Conservation (phyloP, 1,139 yeast genomes). For the Yamadazyma conglobata region DNA sequence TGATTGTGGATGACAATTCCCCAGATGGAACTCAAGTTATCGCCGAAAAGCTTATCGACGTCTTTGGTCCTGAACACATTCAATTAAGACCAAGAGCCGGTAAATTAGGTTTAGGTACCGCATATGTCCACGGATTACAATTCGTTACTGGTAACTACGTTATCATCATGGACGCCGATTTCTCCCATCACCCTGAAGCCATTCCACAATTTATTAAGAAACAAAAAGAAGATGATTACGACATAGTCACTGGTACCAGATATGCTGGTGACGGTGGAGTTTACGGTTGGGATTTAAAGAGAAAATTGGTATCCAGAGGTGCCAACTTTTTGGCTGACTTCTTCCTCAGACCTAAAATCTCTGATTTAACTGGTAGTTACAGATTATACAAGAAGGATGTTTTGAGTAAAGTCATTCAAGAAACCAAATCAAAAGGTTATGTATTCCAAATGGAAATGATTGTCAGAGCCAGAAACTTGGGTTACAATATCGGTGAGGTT, state of each 20-base stretch:
- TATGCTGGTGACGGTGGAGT: slow-evolving; percentile 84
- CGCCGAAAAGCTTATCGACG: slow-evolving; percentile 59
- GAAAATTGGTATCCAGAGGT: slow-evolving; percentile 76
- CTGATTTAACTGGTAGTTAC: slow-evolving; percentile 78
- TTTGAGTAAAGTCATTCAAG: slow-evolving; percentile 62
- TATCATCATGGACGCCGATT: slow-evolving; percentile 84
- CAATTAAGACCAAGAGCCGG: slow-evolving; percentile 74
- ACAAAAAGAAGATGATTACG: slow-evolving; percentile 62
- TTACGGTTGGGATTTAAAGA: slow-evolving; percentile 81
- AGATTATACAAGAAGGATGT: slow-evolving; percentile 73
- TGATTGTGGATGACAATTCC: slow-evolving; percentile 77
- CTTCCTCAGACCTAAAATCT: slow-evolving; percentile 67
- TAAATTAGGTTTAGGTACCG: slow-evolving; percentile 78
- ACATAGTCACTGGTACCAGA: slow-evolving; percentile 83
- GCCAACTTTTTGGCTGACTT: slow-evolving; percentile 78
- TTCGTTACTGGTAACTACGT: slow-evolving; percentile 73
- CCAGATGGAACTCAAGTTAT: slow-evolving; percentile 82
- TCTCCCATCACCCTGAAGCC: slow-evolving; percentile 78
- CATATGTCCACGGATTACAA: slow-evolving; percentile 76
- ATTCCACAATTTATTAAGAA: slow-evolving; percentile 72
- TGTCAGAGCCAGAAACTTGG: slow-evolving; percentile 74
- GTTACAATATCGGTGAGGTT: slow-evolving; percentile 72
- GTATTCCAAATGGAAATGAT: slow-evolving; percentile 91
- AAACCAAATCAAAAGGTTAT: slow-evolving; percentile 74
- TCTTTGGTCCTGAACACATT: slow-evolving; percentile 63